Evolutionary conservation across 2,329 filamentous ascomycete species (phyloP), one percentile per base, ranked within the genome.

Genomic region (Venturia nashicola): DNA sequence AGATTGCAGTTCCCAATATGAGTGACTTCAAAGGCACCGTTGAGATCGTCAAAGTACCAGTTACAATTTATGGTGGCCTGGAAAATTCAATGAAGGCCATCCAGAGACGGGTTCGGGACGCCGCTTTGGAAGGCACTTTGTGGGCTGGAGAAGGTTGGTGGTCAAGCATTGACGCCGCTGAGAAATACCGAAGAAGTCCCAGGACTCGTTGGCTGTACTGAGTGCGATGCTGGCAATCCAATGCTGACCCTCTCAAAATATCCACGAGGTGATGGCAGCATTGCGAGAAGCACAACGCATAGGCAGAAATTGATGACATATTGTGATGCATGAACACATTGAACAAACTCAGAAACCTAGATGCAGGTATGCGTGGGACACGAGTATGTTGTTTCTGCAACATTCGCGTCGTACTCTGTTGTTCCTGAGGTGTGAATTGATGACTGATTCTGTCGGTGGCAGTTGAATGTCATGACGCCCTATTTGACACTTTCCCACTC

Each of bases 131-230:
- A 46, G 59, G 43, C 27, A 61, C 59, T 18, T 18, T 46, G 14
- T 42, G 59, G 39, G 39, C 32, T 27, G 39, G 39, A 61, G 60
- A 62, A 16, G 60, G 44, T 18, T 57, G 51, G 51, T 57, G 51
- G 51, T 39, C 51, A n/a, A 18, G 51, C 18, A n/a, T 36, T 57
- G 32, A 34, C 32, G 51, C 51, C 2, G 51, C 32, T 16, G 7
- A 36, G 32, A 57, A n/a, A 57, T 57, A 57, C 18, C 27, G 51
- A 18, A 36, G 7, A 57, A 57, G 51, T 11, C 32, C 4, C 16
- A 57, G 36, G 51, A 57, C 16, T 57, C 27, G 27, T n/a, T 57
- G 51, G 51, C 51, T 57, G 7, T 36, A 36, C 20, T 57, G 32
- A 57, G 51, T 20, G 11, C 11, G 20, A 48, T 23, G n/a, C n/a